Evolutionary conservation across 345 rosid genomes (phyloP).

Genomic region (Salix dunnii): DNA sequence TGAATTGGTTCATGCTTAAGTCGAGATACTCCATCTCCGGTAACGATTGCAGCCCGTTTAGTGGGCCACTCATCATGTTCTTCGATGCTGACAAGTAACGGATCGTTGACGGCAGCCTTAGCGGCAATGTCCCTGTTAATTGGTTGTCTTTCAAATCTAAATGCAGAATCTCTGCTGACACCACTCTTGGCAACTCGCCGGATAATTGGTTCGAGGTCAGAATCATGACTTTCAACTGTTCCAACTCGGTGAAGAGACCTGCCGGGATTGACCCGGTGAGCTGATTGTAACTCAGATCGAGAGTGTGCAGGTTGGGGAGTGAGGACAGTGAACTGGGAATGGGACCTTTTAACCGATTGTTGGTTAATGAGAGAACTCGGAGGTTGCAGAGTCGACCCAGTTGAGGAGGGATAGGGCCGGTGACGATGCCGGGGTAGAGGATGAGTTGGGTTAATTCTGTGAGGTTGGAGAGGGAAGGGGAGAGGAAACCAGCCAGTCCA

Average conservation of each 20-base stretch:
- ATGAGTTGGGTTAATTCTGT: constrained; percentile 62
- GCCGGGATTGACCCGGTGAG: constrained; percentile 62
- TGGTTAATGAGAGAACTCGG: constrained; percentile 63
- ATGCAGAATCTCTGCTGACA: constrained; percentile 55
- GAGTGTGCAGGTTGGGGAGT: constrained; percentile 57
- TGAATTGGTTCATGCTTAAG: constrained; percentile 70
- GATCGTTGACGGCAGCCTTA: constrained; percentile 50
- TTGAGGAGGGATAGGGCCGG: constrained; percentile 72
- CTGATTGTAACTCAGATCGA: constrained; percentile 72
- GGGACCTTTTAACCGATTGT: constrained; percentile 74
- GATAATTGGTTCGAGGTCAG: constrained; percentile 51
- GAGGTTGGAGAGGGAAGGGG: constrained; percentile 57
- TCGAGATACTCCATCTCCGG: constrained; percentile 62
- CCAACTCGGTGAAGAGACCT: constrained; percentile 23
- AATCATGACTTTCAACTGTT: constrained; percentile 40
- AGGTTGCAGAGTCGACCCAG: constrained; percentile 51
- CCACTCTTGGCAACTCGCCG: constrained; percentile 32
- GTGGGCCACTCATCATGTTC: constrained; percentile 65
- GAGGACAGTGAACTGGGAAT: constrained; percentile 54
- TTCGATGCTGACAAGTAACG: constrained; percentile 62
- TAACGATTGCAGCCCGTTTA: constrained; percentile 43
- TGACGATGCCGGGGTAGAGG: constrained; percentile 72
- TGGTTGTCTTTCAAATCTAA: constrained; percentile 58
- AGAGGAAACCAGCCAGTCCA: constrained; percentile 72
- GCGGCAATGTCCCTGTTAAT: constrained; percentile 51